A percentile compares a stretch with the other conserved stretches of the same genome.
Conservation (phyloP, 2,329 filamentous ascomycete species). For the Sporothrix brunneoviolacea region DNA sequence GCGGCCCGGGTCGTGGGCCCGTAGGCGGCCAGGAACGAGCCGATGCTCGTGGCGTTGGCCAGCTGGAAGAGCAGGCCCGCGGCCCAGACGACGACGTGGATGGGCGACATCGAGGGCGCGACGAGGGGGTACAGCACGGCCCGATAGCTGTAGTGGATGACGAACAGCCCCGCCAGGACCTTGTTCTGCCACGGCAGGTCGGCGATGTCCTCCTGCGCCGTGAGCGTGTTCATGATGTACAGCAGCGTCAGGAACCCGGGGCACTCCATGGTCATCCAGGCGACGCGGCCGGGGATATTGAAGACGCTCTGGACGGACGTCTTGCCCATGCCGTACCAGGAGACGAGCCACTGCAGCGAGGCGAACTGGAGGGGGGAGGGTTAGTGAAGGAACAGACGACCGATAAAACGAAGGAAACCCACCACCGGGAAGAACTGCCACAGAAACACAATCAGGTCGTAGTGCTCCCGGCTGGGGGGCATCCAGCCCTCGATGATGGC, state of each 20-base stretch:
- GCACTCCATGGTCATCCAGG: conserved; percentile 84
- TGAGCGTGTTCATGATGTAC: conserved; percentile 69
- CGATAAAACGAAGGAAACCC: conserved; percentile 19
- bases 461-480: conserved; percentile 53
- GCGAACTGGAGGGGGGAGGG: conserved; percentile 48
- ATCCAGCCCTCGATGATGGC: conserved; percentile 48
- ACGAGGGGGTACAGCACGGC: conserved; percentile 75
- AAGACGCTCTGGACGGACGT: conserved; percentile 67
- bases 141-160: conserved; percentile 86
- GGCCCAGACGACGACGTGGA: conserved; percentile 63
- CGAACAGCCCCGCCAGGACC: conserved; percentile 63
- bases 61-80: conserved; percentile 69
- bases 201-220: conserved; percentile 48
- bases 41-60: conserved; percentile 70
- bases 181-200: conserved; percentile 71
- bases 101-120: conserved; percentile 88
- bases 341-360: conserved; percentile 65
- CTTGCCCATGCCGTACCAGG: conserved; percentile 89
- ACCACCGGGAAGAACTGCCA: conserved; percentile 53
- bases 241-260: conserved; percentile 70
- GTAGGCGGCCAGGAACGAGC: conserved; percentile 79
- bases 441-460: conserved; percentile 42
- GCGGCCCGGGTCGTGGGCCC: conserved; percentile 55
- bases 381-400: background rate
- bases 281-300: conserved; percentile 84